Conservation (phyloP, 495 filamentous ascomycete genomes). For the Bathelium albidoporum region DNA sequence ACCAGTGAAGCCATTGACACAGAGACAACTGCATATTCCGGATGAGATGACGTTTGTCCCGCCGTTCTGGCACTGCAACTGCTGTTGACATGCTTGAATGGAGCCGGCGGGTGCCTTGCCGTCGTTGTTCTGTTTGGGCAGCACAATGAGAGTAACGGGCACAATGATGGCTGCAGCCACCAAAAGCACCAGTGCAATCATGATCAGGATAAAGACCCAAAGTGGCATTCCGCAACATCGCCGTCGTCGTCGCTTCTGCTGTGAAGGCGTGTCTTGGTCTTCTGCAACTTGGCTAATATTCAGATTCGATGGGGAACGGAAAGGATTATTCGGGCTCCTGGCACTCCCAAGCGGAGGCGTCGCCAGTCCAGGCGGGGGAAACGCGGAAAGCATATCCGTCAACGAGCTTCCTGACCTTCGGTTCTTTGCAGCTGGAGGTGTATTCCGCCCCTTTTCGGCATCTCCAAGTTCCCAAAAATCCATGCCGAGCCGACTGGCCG, state of each 20-base stretch:
- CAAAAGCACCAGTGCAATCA: conserved; percentile 60
- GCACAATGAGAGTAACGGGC: conserved; percentile 69
- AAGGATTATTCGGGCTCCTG: conserved; percentile 15
- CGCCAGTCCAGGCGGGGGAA: conserved; percentile 67
- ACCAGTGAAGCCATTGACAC: conserved; percentile 79
- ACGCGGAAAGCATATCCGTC: conserved; percentile 84
- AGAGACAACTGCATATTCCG: conserved; percentile 71
- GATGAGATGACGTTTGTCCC: conserved; percentile 59
- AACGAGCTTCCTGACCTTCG: conserved; percentile 50
- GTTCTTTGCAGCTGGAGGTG: conserved; percentile 6
- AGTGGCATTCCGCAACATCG: conserved; percentile 71
- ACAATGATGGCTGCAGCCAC: conserved; percentile 81
- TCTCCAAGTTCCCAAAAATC: conserved; percentile 38
- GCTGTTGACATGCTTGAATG: conserved; percentile 22
- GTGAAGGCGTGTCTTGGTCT: background rate
- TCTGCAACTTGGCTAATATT: conserved; percentile 3
- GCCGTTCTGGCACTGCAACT: conserved; percentile 61
- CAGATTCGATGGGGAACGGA: conserved; percentile 6
- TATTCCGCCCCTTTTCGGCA: conserved; percentile 25
- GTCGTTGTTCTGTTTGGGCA: conserved; percentile 46
- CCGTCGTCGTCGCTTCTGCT: conserved; percentile 18
- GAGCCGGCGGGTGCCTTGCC: conserved; percentile 25
- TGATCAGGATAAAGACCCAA: conserved; percentile 64
- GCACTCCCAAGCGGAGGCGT: conserved; percentile 32
- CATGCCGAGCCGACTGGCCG: conserved; percentile 57